Base-by-base conservation (phyloP, 495 filamentous ascomycete species). In the Umbilicaria muhlenbergii region DNA sequence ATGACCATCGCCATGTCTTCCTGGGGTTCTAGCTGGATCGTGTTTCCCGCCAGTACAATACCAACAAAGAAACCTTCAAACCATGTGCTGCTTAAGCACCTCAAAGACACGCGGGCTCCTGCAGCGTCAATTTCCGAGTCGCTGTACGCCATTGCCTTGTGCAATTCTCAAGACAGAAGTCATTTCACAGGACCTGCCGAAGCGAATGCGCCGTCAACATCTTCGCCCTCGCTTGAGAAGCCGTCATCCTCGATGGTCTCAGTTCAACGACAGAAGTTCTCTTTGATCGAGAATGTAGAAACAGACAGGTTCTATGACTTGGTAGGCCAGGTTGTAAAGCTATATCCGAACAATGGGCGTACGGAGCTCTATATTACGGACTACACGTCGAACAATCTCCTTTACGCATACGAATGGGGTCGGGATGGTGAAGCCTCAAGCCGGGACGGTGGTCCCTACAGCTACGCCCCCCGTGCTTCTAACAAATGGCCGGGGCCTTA, bases 281-380 rank as follows among this genome's bases (percentile, higher is more conserved):
- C 64, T 32, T 65, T 81, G 1, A 64, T 95, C 41, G 69, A 80
- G 48, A 77, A 86, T 56, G 58, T 86, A 13, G 45, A 68, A 35
- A 57, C 67, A 7, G 45, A 63, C 24, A 63, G 51, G 2, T 86
- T 78, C 54, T 75, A 71, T 54, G 78, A 94, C 58, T 49, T 93
- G 6, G 58, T 86, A 14, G 86, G 76, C n/a, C 71, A 88, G 54
- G 76, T 94, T 3, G 67, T 86, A 36, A 83, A 75, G 49, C 68
- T 75, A 0, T 79, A 74, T 38, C 69, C 62, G 32, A 61, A 58
- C 38, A 56, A 60, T 28, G 59, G 56, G 21, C 71, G 58, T 42
- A 56, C 71, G 15, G 74, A 80, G 1, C 36, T 98, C 0, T 86
- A 88, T 58, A 56, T 94, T 14, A 87, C 84, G 0, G 91, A 98